These are phyloP conservation scores for Agrocybe chaxingu DNA, from an alignment of 768 basidiomycete genomes.

Conservation along the genomic window DNA sequence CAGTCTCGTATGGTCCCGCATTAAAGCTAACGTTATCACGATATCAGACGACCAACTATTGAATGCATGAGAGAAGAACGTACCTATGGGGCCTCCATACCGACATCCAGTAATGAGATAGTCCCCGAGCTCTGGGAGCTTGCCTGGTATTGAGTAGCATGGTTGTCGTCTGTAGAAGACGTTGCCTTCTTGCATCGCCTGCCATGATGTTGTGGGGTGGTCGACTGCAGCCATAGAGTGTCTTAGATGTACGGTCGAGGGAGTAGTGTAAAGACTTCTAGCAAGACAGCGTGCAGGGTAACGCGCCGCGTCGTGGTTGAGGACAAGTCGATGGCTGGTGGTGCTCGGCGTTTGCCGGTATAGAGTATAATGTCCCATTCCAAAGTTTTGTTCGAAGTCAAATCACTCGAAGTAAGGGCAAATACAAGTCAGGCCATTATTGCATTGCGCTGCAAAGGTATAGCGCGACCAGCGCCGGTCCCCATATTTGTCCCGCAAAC, in stretches of 20 bases:
- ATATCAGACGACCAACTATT: neutral
- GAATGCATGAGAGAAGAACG: neutral
- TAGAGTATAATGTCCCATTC: too few relatives aligned
- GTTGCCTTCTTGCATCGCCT: constrained; percentile 82
- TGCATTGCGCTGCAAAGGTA: too few relatives aligned
- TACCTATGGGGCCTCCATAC: constrained; percentile 89
- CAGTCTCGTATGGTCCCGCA: constrained; percentile 81
- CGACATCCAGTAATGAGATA: constrained; percentile 79
- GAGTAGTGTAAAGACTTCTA: too few relatives aligned
- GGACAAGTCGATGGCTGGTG: too few relatives aligned
- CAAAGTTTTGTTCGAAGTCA: too few relatives aligned
- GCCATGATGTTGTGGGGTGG: constrained; percentile 84
- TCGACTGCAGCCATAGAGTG: constrained; percentile 38
- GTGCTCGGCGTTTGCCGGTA: too few relatives aligned
- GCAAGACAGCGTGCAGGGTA: too few relatives aligned
- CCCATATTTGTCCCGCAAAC: neutral
- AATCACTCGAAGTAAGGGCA: too few relatives aligned
- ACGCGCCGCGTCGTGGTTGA: too few relatives aligned
- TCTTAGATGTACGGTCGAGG: neutral
- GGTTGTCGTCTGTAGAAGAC: constrained; percentile 88
- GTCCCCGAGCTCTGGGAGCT: constrained; percentile 74
- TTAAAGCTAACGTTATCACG: constrained; percentile 56
- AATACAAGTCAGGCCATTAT: too few relatives aligned
- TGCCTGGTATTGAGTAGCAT: constrained; percentile 79
- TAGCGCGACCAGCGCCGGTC: too few relatives aligned